Evolutionary conservation across 2,329 filamentous ascomycete genomes (phyloP), one percentile per base, ranked within the genome.

Genomic region (Aspergillus hortae): DNA sequence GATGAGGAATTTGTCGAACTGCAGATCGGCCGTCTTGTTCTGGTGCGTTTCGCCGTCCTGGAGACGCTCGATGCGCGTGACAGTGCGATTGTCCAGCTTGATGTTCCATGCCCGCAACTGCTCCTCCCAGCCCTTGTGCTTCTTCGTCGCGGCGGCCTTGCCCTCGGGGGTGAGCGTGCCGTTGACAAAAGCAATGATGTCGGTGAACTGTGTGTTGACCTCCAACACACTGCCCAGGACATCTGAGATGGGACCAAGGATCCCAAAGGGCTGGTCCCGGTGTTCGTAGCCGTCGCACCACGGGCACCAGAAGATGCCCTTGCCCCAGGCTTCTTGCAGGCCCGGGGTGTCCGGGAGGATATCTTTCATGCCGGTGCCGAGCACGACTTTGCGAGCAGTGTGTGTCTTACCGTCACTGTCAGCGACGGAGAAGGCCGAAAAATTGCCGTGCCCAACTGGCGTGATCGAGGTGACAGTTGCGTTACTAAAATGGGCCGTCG

Each of bases 271-370:
- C 55, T 85, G 81, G 60, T 84, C 80, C 0, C 77, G 78, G 62
- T 85, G 81, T 66, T 86, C 83, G 56, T 79, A 74, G 10, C 83
- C 83, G 60, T 86, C 83, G 56, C 83, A 86, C 83, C 83, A 86
- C 0, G 82, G 81, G 49, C 83, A 86, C 81, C 82, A 85, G 68
- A 71, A 85, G 47, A 85, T 77, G 6, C 83, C 83, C 53, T 79
- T 74, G 45, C 80, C 82, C 76, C 80, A 86, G 59, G 76, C 78
- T 50, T 83, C 78, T 6, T 57, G 33, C 0, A 85, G 49, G 0
- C 83, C 83, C 0, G 82, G 81, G 0, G 81, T 84, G 0, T 53
- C 19, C 1, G 83, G 81, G 2, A 86, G 67, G 21, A 81, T 62
- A 58, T 85, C 82, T 6, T 67, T 68, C 17, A 86, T 65, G 4